These are phyloP conservation scores for Scheffersomyces lignosus DNA, from an alignment of 805 yeast species.

Conservation along the genomic window DNA sequence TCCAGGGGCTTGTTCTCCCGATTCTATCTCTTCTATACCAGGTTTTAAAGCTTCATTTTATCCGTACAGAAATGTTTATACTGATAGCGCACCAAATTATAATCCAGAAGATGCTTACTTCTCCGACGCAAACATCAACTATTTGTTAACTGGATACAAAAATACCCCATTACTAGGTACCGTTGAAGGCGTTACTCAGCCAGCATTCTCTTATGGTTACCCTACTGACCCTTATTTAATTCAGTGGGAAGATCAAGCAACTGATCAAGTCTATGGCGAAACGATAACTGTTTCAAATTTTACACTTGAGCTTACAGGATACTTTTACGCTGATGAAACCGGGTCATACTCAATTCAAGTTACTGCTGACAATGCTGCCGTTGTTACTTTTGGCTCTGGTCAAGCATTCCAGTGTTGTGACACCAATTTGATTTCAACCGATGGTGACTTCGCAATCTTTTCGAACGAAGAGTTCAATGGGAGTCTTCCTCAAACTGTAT, in stretches of 20 bases:
- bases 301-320: background rate
- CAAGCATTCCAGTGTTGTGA: background rate
- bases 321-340: conserved; percentile 16
- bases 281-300: background rate
- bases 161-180: background rate
- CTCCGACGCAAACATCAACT: background rate
- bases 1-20: background rate
- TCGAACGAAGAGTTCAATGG: background rate
- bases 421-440: background rate
- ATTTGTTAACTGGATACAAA: background rate
- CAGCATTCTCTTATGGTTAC: background rate
- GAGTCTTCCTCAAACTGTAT: background rate
- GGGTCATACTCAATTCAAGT: conserved; percentile 5
- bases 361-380: background rate
- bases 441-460: background rate
- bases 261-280: background rate
- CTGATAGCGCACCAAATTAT: background rate
- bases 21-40: background rate
- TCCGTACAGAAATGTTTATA: background rate
- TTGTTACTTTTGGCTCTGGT: background rate
- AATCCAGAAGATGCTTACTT: background rate
- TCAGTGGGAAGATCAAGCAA: background rate
- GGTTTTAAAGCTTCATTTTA: background rate
- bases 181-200: background rate
- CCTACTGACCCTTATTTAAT: background rate